Base-by-base conservation (phyloP, 495 filamentous ascomycete genomes). In the Aeminium ludgeri region DNA sequence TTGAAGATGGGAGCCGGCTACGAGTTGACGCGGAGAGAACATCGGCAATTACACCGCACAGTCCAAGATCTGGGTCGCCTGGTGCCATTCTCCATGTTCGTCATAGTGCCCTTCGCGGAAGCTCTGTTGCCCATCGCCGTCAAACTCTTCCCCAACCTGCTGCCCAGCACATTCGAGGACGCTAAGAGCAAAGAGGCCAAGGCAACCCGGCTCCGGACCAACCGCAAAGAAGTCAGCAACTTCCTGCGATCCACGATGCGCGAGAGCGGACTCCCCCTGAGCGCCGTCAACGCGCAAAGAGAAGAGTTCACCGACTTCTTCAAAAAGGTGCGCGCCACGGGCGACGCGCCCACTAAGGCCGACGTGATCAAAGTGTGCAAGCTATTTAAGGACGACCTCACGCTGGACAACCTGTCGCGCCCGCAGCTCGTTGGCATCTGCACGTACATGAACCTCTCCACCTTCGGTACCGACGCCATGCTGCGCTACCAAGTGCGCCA, bases 281-380 rank as follows among this genome's bases (percentile, higher is more conserved):
- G 75, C 33, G 73, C 77, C 3, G 76, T 79, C 40, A 93, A 79
- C 33, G 81, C 86, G 11, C 86, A 86, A 53, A 84, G 79, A 52
- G 86, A 95, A 48, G 91, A 95, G 53, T 96, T 99, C 51, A 69
- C 82, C n/a, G 78, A 84, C 43, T 99, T 99, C 61, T 99, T 99
- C 76, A 76, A 82, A 54, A 99, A 99, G 66, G 55, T 64, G 19
- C 80, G 89, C 33, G 70, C 82, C 13, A 95, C 85, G 3, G 91
- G 86, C 20, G 87, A 96, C 64, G 63, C 74, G 19, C 91, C 91
- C 0, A 86, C 82, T 11, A 75, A 75, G 31, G 73, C 80, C 45
- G 89, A 96, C 56, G 81, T 99, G 45, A 93, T 99, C 64, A 94
- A 86, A 64, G 89, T 99, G 41, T 96, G 91, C 77, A 92, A 99